These are phyloP conservation scores for Polymyxa betae DNA, from an alignment of 208 protist species.

Conservation along the genomic window DNA sequence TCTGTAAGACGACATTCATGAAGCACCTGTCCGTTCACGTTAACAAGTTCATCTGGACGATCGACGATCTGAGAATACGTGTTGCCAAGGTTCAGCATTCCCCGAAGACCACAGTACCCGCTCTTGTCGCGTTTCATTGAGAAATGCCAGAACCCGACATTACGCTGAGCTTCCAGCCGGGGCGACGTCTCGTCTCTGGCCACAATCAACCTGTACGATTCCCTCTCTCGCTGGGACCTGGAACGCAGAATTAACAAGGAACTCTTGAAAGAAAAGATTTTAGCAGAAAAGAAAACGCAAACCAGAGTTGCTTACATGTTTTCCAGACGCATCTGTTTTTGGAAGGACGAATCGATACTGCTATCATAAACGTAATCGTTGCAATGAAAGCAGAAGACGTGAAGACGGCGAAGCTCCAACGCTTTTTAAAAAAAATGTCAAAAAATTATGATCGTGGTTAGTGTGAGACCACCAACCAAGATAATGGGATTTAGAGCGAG, in stretches of 20 bases:
- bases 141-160: background rate
- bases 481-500: too few species aligned
- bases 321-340: background rate
- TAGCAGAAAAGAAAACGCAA: background rate
- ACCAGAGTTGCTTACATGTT: background rate
- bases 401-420: too few species aligned
- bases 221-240: background rate
- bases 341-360: background rate
- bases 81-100: constrained; percentile 79
- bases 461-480: too few species aligned
- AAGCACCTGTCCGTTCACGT: constrained; percentile 68
- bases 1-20: constrained; percentile 80
- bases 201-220: background rate
- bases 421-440: too few species aligned
- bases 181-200: background rate
- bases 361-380: background rate
- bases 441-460: too few species aligned
- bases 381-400: constrained; percentile 8
- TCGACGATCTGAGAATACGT: constrained; percentile 55
- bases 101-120: constrained; percentile 69
- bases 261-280: too few species aligned
- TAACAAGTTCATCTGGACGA: background rate
- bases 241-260: background rate
- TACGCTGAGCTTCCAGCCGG: background rate
- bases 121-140: background rate